Percentiles rank a stretch among this genome's conserved stretches.
phyloP scores from a whole-genome alignment of 2,329 filamentous ascomycete genomes.

The Colletotrichum sp. region DNA sequence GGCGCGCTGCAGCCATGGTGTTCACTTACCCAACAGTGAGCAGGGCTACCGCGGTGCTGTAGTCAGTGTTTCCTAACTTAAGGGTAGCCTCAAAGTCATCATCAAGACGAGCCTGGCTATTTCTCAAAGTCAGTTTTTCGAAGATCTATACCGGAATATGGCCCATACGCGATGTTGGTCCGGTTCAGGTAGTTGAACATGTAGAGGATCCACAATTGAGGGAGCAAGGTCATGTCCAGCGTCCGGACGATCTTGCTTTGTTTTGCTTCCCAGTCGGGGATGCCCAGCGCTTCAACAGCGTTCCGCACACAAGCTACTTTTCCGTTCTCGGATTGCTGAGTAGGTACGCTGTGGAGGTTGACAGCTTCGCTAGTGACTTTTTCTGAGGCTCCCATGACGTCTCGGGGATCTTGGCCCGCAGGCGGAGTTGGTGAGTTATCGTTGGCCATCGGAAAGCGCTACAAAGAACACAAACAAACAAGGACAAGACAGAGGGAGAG shows the following conservation, averaged over 20 bases:
- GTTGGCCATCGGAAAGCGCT: background rate
- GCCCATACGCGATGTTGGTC: slow-evolving; percentile 20
- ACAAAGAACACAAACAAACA: background rate
- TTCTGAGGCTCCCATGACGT: background rate
- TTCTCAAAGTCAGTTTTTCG: background rate
- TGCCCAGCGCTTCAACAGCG: background rate
- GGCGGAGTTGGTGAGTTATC: background rate
- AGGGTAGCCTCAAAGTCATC: slow-evolving; percentile 25
- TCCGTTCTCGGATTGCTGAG: background rate
- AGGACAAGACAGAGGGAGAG: background rate
- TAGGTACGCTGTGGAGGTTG: background rate
- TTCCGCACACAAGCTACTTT: background rate
- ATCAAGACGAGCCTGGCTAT: slow-evolving; percentile 25
- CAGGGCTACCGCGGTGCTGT: slow-evolving; percentile 28
- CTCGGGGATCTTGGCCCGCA: background rate
- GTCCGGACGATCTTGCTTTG: slow-evolving; percentile 22
- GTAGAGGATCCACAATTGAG: slow-evolving; percentile 24
- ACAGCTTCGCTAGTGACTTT: background rate
- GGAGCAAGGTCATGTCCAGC: slow-evolving; percentile 23
- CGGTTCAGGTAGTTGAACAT: slow-evolving; percentile 27
- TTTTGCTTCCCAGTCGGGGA: slow-evolving; percentile 1
- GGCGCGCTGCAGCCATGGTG: background rate
- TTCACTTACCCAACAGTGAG: slow-evolving; percentile 25
- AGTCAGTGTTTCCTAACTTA: slow-evolving; percentile 24
- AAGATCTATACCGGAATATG: background rate